Evolutionary conservation across 148 eudicot genomes (phyloP).

Genomic region (Linanthus parryae): DNA sequence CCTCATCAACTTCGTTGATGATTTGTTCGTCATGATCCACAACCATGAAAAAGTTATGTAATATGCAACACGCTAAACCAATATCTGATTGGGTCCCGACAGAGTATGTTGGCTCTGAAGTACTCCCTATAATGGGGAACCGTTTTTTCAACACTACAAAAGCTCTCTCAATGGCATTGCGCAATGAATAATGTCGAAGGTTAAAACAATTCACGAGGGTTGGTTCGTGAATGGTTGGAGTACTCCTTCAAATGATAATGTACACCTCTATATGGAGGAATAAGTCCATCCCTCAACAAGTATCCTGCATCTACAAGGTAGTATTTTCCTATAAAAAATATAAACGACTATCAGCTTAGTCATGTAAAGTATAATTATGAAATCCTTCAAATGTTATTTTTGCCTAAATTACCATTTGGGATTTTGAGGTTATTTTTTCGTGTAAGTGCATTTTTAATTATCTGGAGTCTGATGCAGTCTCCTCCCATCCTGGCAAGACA

Average conservation of each 20-base stretch:
- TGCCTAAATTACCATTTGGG: background rate
- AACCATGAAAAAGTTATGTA: conserved; percentile 7
- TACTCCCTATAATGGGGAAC: conserved; percentile 7
- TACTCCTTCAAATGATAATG: background rate
- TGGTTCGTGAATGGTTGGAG: background rate
- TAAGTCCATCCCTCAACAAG: background rate
- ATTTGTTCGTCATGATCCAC: background rate
- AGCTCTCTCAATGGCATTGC: background rate
- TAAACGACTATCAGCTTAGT: too few relatives aligned
- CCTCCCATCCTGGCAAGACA: background rate
- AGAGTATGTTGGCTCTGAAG: background rate
- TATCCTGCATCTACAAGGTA: background rate
- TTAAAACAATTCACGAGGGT: background rate
- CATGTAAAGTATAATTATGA: too few relatives aligned
- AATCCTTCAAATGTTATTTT: background rate
- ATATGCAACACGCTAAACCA: conserved; percentile 5
- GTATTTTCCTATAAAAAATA: background rate
- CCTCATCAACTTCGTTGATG: background rate
- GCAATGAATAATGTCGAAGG: background rate
- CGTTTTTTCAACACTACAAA: background rate
- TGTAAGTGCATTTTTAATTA: background rate
- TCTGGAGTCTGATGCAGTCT: background rate
- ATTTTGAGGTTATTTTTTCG: background rate
- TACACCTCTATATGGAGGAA: background rate
- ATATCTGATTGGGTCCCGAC: background rate